Evolutionary conservation across 495 filamentous ascomycete species (phyloP).

Genomic region (Penicillium manginii): DNA sequence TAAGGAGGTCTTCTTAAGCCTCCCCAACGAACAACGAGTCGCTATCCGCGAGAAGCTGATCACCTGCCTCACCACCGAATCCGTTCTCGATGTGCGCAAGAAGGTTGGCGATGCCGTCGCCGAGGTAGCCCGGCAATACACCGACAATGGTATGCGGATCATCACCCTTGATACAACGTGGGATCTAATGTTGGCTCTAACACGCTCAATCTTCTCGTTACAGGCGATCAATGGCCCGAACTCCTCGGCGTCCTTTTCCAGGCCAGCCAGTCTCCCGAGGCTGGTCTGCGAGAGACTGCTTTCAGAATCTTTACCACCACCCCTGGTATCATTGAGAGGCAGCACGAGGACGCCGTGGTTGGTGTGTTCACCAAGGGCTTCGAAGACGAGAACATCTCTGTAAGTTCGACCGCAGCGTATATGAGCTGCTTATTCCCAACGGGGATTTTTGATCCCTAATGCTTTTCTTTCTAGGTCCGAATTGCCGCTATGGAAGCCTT

Average conservation of each 20-base stretch:
- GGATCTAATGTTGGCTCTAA: constrained; percentile 23
- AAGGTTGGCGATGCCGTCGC: constrained; percentile 97
- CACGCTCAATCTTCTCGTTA: constrained; percentile 20
- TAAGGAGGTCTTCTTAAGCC: constrained; percentile 80
- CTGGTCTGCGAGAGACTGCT: constrained; percentile 82
- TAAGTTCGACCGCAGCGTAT: constrained; percentile 42
- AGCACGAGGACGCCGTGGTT: constrained; percentile 85
- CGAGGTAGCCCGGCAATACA: constrained; percentile 92
- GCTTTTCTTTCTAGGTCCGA: constrained; percentile 62
- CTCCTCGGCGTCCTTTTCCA: constrained; percentile 83
- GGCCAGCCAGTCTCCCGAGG: constrained; percentile 80
- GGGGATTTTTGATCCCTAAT: not conserved
- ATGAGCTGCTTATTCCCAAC: not conserved
- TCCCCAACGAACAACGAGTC: constrained; percentile 68
- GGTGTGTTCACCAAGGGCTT: constrained; percentile 88
- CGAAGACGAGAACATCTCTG: constrained; percentile 79
- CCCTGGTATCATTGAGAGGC: constrained; percentile 93
- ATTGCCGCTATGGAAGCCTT: constrained; percentile 97
- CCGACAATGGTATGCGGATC: constrained; percentile 74
- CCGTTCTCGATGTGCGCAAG: constrained; percentile 73
- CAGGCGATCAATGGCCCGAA: constrained; percentile 88
- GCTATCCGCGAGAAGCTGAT: constrained; percentile 83
- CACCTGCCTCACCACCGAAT: constrained; percentile 71
- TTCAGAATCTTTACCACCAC: constrained; percentile 95
- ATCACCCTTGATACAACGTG: not conserved